These are phyloP conservation scores for Yamadazyma laniorum DNA, from an alignment of 805 yeast genomes.

Conservation along the genomic window DNA sequence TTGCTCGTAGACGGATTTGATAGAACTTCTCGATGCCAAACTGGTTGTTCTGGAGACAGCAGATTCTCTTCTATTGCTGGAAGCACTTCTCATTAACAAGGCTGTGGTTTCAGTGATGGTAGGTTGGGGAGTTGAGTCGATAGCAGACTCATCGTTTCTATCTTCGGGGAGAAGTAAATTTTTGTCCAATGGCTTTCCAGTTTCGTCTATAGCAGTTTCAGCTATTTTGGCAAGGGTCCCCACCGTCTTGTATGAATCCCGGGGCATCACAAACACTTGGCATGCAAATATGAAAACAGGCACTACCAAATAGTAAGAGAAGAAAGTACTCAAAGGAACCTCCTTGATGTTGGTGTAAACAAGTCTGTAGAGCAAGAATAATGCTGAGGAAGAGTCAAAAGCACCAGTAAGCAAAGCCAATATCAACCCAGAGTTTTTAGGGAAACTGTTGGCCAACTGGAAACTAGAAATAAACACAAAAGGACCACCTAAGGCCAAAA, in stretches of 20 bases:
- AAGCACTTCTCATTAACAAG: constrained; percentile 34
- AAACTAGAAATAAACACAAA: constrained; percentile 87
- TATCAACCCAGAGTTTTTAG: constrained; percentile 74
- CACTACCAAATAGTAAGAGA: constrained; percentile 63
- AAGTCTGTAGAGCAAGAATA: constrained; percentile 72
- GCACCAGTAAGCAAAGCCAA: constrained; percentile 89
- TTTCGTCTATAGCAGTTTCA: constrained; percentile 72
- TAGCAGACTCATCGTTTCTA: constrained; percentile 20
- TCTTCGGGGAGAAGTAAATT: constrained; percentile 41
- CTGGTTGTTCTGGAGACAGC: constrained; percentile 34
- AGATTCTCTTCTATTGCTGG: constrained; percentile 24
- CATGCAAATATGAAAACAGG: constrained; percentile 76
- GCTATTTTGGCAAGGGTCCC: constrained; percentile 66
- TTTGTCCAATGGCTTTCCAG: constrained; percentile 55
- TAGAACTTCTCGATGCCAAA: constrained; percentile 31
- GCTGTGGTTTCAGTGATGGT: constrained; percentile 42
- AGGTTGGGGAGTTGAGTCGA: constrained; percentile 23
- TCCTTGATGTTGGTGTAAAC: constrained; percentile 47
- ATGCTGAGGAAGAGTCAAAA: constrained; percentile 88
- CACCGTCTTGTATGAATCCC: constrained; percentile 66
- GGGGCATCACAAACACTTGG: constrained; percentile 80
- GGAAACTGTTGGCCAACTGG: constrained; percentile 84
- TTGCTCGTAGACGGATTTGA: constrained; percentile 63
- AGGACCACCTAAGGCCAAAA: constrained; percentile 89
- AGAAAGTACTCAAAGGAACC: constrained; percentile 56